Conservation (phyloP, 2,329 filamentous ascomycete genomes). For the Fusarium sp. region DNA sequence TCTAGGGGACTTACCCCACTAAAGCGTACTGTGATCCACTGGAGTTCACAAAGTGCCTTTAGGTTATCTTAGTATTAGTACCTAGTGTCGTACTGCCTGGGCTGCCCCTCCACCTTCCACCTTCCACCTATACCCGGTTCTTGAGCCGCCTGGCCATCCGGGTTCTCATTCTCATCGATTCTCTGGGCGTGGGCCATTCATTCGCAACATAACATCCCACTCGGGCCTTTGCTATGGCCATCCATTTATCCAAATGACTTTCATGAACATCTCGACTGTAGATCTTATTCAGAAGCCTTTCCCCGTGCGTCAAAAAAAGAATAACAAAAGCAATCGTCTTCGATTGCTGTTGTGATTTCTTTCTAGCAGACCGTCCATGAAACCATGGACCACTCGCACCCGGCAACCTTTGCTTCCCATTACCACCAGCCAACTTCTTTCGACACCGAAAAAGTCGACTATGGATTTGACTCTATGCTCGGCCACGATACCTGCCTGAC, state of each 20-base stretch:
- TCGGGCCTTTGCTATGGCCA: conserved; percentile 23
- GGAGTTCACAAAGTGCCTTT: conserved; percentile 31
- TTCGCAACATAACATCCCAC: conserved; percentile 37
- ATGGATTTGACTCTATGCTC: conserved; percentile 49
- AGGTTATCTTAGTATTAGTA: background rate
- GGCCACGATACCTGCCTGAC: conserved; percentile 43
- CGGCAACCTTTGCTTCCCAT: conserved; percentile 41
- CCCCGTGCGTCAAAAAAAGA: background rate
- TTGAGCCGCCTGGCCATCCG: conserved; percentile 47
- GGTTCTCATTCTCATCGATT: conserved; percentile 46
- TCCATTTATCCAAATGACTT: conserved; percentile 24
- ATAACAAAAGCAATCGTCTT: conserved; percentile 21
- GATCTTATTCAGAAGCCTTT: background rate
- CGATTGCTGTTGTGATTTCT: conserved; percentile 22
- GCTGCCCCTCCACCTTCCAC: conserved; percentile 42
- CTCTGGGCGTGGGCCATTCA: conserved; percentile 34
- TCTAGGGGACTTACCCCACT: conserved; percentile 20
- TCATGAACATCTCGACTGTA: conserved; percentile 20
- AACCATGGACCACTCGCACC: conserved; percentile 42
- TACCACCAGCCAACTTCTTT: conserved; percentile 36
- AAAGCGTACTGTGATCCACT: conserved; percentile 19
- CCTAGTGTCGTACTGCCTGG: conserved; percentile 13
- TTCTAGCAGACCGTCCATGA: conserved; percentile 11
- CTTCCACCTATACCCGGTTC: conserved; percentile 34
- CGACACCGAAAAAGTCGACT: conserved; percentile 48